These are phyloP conservation scores for Escallonia herrerae DNA, from an alignment of 129 eudicot species.

Conservation along the genomic window DNA sequence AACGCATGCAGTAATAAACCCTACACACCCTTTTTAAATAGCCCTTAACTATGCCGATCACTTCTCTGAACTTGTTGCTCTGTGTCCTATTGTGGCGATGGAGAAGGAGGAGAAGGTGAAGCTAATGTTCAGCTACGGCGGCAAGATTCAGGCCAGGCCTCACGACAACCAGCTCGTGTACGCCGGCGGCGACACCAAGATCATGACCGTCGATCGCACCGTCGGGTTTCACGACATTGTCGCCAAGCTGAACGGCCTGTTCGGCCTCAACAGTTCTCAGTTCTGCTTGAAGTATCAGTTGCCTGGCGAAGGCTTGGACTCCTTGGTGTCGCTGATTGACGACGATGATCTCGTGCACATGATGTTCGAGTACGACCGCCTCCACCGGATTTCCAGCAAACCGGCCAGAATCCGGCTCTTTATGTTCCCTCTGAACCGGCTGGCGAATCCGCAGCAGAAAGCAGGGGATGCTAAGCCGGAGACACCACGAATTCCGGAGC, in stretches of 20 bases:
- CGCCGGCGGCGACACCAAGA: constrained; percentile 70
- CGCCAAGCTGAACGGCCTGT: constrained; percentile 32
- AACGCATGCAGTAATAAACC: not conserved
- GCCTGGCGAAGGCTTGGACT: constrained; percentile 70
- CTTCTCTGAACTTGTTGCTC: too few species aligned
- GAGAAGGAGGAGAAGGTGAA: constrained; percentile 42
- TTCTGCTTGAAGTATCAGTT: constrained; percentile 49
- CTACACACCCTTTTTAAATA: not conserved
- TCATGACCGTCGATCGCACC: constrained; percentile 56
- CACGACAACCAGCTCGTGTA: constrained; percentile 43
- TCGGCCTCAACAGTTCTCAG: constrained; percentile 14
- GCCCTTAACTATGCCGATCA: too few species aligned
- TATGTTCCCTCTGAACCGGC: constrained; percentile 18
- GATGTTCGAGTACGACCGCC: constrained; percentile 63
- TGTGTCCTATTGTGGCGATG: constrained; percentile 3
- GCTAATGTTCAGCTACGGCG: constrained; percentile 71
- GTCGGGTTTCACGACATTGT: constrained; percentile 32
- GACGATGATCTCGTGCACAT: constrained; percentile 67
- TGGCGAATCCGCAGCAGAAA: not conserved
- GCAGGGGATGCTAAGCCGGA: constrained; percentile 6
- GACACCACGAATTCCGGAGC: constrained; percentile 44
- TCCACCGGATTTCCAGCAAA: constrained; percentile 30
- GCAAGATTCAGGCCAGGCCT: constrained; percentile 50
- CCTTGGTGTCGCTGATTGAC: constrained; percentile 50
- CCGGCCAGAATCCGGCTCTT: constrained; percentile 55